Evolutionary conservation across 2,329 filamentous ascomycete species (phyloP), one percentile per base, ranked within the genome.

Genomic region (Sordariomycetes sp.): DNA sequence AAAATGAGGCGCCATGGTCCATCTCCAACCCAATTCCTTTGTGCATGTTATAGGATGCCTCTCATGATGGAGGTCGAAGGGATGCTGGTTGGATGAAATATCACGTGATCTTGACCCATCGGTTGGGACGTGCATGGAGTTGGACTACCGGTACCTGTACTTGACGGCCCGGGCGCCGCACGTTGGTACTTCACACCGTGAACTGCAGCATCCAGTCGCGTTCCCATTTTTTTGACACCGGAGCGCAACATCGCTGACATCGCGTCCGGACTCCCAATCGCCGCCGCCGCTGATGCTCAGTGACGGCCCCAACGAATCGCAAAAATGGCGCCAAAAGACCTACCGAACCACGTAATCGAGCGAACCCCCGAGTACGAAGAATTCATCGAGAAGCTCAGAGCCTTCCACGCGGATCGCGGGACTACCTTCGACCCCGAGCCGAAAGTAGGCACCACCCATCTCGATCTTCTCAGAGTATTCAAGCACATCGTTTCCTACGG

Each of bases 401-500:
- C 78, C 53, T 95, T 90, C 68, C 90, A 95, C 71, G 79, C 86
- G 65, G 83, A 89, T 70, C 83, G 90, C 73, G 90, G 90, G 58
- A 95, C 89, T 8, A 74, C 78, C 59, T 84, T 96, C 64, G 90
- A 95, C 61, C 79, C 86, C 34, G 87, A 92, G 69, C 90, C 90
- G 56, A 91, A 89, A 73, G 84, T 95, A 65, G 90, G 89, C 61
- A 80, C 81, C 64, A 85, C 85, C 60, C 85, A 87, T 62, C 80
- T 96, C 61, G 88, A 96, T 67, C 78, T 96, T 32, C 76, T 86
- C 68, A 87, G 88, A 66, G 80, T 95, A 34, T 96, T 90, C 77
- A 87, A 88, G 62, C 80, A 85, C 64, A 88, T 96, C 20, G 80
- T 88, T 58, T 81, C 81, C 24, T 84, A 86, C 65, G 91, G 91